These are phyloP conservation scores for Thermothielavioides terrestris DNA, from an alignment of 495 filamentous ascomycete species.

Conservation along the genomic window DNA sequence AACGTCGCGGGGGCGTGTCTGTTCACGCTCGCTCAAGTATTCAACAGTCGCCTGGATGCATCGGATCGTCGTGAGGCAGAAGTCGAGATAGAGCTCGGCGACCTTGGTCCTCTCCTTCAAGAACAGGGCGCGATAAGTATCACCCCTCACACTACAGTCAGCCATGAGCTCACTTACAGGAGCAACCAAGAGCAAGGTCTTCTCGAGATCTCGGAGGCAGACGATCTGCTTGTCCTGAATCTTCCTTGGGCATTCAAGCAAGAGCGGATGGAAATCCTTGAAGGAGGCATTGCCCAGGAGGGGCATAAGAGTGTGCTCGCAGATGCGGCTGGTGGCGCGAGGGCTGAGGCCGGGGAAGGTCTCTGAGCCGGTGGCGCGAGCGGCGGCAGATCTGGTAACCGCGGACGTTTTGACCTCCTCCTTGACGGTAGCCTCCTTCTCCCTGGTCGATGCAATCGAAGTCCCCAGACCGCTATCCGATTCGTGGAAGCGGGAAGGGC, in stretches of 20 bases:
- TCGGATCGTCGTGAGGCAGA: slow-evolving; percentile 79
- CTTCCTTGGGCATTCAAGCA: slow-evolving; percentile 63
- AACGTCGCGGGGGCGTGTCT: slow-evolving; percentile 67
- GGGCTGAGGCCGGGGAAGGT: slow-evolving; percentile 37
- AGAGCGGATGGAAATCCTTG: slow-evolving; percentile 70
- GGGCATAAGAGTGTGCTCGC: slow-evolving; percentile 45
- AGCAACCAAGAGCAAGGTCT: slow-evolving; percentile 76
- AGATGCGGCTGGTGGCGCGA: slow-evolving; percentile 46
- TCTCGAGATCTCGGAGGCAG: slow-evolving; percentile 82
- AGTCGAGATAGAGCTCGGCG: slow-evolving; percentile 62
- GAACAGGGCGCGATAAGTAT: slow-evolving; percentile 57
- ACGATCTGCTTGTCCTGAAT: slow-evolving; percentile 73
- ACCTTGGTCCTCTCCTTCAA: slow-evolving; percentile 67
- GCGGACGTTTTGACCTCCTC: slow-evolving; percentile 30
- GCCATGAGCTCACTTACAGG: slow-evolving; percentile 62
- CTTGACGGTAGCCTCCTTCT: slow-evolving; percentile 22
- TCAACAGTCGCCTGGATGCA: slow-evolving; percentile 77
- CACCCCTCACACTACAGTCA: slow-evolving; percentile 45
- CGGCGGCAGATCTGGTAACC: slow-evolving; percentile 43
- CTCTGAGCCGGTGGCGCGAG: slow-evolving; percentile 28
- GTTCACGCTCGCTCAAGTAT: slow-evolving; percentile 69
- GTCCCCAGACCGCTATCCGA: slow-evolving; percentile 56
- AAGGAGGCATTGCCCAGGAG: slow-evolving; percentile 44
- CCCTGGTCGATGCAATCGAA: slow-evolving; percentile 39
- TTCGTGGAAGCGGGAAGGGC: slow-evolving; percentile 44